These are phyloP conservation scores for Cylindrodendrum hubeiense DNA, from an alignment of 2,329 filamentous ascomycete genomes.

Conservation along the genomic window DNA sequence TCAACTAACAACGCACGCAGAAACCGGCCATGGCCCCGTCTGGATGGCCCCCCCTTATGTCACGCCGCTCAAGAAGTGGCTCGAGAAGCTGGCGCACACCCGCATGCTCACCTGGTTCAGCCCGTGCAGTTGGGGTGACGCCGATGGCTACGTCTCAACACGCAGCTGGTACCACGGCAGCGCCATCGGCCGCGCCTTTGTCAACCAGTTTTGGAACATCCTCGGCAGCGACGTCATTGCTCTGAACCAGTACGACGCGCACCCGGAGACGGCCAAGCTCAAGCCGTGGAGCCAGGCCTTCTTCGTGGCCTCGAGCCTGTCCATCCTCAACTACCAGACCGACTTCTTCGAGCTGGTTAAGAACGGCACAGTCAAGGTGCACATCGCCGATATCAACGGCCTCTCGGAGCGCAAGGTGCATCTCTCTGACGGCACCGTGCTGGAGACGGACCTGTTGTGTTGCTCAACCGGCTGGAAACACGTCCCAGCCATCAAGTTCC, in stretches of 20 bases:
- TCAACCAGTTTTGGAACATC: constrained; percentile 62
- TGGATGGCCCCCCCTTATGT: constrained; percentile 70
- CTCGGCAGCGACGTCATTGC: constrained; percentile 60
- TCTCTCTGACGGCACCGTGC: constrained; percentile 60
- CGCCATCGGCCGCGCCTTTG: constrained; percentile 60
- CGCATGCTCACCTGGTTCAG: constrained; percentile 75
- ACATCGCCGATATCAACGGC: constrained; percentile 60
- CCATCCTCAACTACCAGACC: constrained; percentile 66
- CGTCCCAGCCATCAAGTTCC: constrained; percentile 64
- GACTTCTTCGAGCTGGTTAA: constrained; percentile 64
- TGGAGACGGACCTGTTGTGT: constrained; percentile 65
- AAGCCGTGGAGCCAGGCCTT: constrained; percentile 56
- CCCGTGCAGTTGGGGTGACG: constrained; percentile 73
- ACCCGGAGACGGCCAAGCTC: constrained; percentile 54
- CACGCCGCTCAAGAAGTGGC: constrained; percentile 70
- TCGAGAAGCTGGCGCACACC: constrained; percentile 67
- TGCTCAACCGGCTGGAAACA: constrained; percentile 72
- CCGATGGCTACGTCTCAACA: constrained; percentile 63
- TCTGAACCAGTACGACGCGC: constrained; percentile 59
- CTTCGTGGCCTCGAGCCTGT: constrained; percentile 63
- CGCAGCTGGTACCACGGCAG: constrained; percentile 65
- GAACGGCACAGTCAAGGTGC: constrained; percentile 60
- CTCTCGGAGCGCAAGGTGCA: constrained; percentile 59
- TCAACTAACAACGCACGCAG: constrained; percentile 20
- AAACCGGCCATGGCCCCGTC: constrained; percentile 64